Base-by-base conservation (phyloP, 164 flowering plant species). In the Chimonanthus praecox region DNA sequence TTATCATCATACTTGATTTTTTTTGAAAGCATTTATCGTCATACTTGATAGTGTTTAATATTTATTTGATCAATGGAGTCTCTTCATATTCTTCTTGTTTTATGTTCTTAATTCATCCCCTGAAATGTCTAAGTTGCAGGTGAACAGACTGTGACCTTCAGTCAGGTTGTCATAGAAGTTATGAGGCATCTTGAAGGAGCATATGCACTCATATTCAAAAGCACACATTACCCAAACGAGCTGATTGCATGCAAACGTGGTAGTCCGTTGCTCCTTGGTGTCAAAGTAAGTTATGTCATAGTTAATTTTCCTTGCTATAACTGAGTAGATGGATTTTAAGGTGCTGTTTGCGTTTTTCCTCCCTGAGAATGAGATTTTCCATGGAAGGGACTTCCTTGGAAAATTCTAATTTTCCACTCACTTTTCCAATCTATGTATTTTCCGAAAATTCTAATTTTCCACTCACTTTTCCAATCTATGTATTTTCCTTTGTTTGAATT, bases 131-230 rank as follows among this genome's bases (percentile, higher is more conserved):
- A 4, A 83, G 72, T 79, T 84, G 79, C 88, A 94, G 99, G 94
- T 80, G 92, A 79, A 68, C 89, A 82, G 76, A 74, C 82, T 70
- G 88, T 95, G 69, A 87, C 97, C 68, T 96, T 96, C 77, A 87
- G 89, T 78, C 86, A 96, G 83, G 97, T 96, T 81, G 98, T 96
- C 49, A 82, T 92, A 71, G 99, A 96, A 85, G 97, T 96, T 72
- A 88, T 96, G 93, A 83, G 98, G 87, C 98, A 94, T 84, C 91
- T 96, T 64, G 99, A 96, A 83, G 99, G 99, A 80, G 97, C 99
- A 61, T 96, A 92, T 89, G 99, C 99, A 33, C 95, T 96, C 43
- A 85, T 94, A 61, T 96, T 96, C 67, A 96, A 96, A 84, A 94
- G 98, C 78, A 81, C 80, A 20, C 98, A 90, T 80, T 94, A 92